Conservation (phyloP, 2,329 filamentous ascomycete genomes). For the Talaromyces marneffei region DNA sequence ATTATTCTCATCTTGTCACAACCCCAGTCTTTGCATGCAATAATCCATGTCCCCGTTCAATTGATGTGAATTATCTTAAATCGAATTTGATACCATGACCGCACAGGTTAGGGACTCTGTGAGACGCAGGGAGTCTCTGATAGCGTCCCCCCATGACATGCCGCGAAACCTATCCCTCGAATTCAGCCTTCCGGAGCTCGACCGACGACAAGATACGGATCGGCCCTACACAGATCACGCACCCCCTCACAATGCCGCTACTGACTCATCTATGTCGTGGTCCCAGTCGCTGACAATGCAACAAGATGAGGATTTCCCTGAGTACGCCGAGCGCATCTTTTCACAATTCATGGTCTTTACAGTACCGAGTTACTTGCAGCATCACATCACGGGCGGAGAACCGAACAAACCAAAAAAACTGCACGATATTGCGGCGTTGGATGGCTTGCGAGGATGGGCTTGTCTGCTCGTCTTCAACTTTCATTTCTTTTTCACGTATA, state of each 20-base stretch:
- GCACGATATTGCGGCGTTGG: slow-evolving; percentile 37
- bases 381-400: slow-evolving; percentile 26
- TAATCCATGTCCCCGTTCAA: neutral
- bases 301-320: slow-evolving; percentile 7
- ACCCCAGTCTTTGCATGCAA: neutral
- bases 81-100: neutral
- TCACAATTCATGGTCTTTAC: slow-evolving; percentile 25
- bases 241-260: neutral
- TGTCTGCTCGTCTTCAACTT: slow-evolving; percentile 44
- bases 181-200: slow-evolving; percentile 7
- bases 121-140: slow-evolving; percentile 13
- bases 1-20: neutral
- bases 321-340: slow-evolving; percentile 14
- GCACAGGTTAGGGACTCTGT: slow-evolving; percentile 8
- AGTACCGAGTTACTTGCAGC: slow-evolving; percentile 34
- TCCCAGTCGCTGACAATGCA: slow-evolving; percentile 10
- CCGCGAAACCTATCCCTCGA: slow-evolving; percentile 12
- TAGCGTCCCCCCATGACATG: slow-evolving; percentile 4
- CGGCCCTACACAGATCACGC: neutral
- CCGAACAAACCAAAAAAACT: slow-evolving; percentile 25
- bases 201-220: slow-evolving; percentile 5
- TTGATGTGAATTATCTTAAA: neutral
- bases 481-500: slow-evolving; percentile 42
- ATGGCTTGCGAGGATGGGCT: slow-evolving; percentile 41
- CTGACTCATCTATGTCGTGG: neutral